phyloP scores from a whole-genome alignment of 257 asterid genomes.

The Nyctanthes arbortristis region DNA sequence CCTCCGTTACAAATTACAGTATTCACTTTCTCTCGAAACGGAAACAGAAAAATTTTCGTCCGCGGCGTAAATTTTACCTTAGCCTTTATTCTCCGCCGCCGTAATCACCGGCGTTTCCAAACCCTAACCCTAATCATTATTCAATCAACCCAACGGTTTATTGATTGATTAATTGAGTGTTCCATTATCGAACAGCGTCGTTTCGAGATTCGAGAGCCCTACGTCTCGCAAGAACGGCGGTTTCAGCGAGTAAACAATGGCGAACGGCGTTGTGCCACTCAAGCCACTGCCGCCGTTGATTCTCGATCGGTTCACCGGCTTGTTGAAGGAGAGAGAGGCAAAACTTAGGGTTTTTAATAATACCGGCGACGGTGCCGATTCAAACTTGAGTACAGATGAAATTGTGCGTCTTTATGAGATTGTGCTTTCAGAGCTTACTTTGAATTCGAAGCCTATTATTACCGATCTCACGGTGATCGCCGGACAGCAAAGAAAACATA shows the following conservation, averaged over 20 bases:
- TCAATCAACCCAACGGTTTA: not conserved
- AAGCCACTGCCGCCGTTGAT: constrained; percentile 53
- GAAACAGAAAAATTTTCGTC: not conserved
- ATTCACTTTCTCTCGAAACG: not conserved
- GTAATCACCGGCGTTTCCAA: not conserved
- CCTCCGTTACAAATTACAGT: not conserved
- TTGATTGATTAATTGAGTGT: no score
- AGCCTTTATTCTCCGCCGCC: not conserved
- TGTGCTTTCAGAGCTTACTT: constrained; percentile 65
- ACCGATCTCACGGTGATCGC: constrained; percentile 94
- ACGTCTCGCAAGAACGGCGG: constrained; percentile 32
- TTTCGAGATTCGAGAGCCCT: constrained; percentile 47
- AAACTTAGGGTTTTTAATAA: constrained; percentile 64
- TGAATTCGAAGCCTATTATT: constrained; percentile 83
- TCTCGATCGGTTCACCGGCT: constrained; percentile 66
- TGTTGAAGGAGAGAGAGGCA: constrained; percentile 77
- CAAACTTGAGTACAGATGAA: constrained; percentile 50
- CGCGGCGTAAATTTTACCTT: not conserved
- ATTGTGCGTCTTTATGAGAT: constrained; percentile 75
- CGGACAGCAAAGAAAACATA: constrained; percentile 76
- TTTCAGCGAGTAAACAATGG: constrained; percentile 31
- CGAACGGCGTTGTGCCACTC: constrained; percentile 39
- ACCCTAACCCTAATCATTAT: not conserved
- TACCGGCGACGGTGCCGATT: constrained; percentile 31
- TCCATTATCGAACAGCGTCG: not conserved